These are phyloP conservation scores for fission yeast (Schizosaccharomyces pombe) DNA, from an alignment of 805 yeast genomes.

Conservation along the genomic window DNA sequence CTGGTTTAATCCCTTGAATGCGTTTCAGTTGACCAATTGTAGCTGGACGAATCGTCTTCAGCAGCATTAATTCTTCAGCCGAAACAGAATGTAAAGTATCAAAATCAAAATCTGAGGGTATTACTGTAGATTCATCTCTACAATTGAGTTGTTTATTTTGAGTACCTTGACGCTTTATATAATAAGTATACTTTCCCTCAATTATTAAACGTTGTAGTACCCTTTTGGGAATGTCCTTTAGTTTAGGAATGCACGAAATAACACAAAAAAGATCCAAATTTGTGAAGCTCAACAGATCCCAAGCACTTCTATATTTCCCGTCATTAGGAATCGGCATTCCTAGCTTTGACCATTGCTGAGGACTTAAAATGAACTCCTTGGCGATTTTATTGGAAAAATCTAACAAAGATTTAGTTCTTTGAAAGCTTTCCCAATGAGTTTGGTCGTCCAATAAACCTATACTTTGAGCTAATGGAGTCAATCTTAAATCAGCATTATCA, in stretches of 20 bases:
- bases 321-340: conserved; percentile 30
- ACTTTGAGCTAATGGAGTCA: conserved; percentile 43
- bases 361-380: conserved; percentile 23
- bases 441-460: conserved; percentile 40
- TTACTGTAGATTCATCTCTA: neutral
- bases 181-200: neutral
- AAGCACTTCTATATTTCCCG: conserved; percentile 20
- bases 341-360: conserved; percentile 35
- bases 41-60: conserved; percentile 57
- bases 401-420: conserved; percentile 9
- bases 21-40: conserved; percentile 90
- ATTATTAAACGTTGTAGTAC: neutral
- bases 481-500: conserved; percentile 76
- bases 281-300: neutral
- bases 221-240: neutral
- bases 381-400: conserved; percentile 25
- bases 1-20: conserved; percentile 86
- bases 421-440: neutral
- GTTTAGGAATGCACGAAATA: neutral
- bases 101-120: neutral
- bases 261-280: neutral
- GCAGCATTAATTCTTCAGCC: conserved; percentile 15
- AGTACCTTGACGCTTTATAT: neutral
- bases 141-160: neutral
- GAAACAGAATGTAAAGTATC: neutral